phyloP scores from a whole-genome alignment of 495 filamentous ascomycete genomes.

The Penicillium waksmanii region DNA sequence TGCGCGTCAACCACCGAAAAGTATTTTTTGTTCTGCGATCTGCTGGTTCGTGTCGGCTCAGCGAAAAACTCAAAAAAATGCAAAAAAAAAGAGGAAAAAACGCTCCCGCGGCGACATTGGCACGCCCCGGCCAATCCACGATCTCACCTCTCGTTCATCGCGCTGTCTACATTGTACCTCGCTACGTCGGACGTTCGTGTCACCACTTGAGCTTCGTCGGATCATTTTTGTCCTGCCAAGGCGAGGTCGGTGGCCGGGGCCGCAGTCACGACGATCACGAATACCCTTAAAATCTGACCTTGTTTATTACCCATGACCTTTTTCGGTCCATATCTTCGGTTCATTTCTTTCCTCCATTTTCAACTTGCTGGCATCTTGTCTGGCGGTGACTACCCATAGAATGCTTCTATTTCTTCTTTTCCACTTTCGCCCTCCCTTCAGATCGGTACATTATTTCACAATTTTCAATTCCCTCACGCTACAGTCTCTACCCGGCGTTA shows the following conservation, averaged over 20 bases:
- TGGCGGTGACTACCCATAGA: conserved; percentile 41
- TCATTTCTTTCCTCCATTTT: conserved; percentile 27
- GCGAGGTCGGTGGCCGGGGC: conserved; percentile 21
- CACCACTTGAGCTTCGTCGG: conserved; percentile 1
- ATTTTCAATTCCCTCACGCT: conserved; percentile 29
- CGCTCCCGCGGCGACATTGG: conserved; percentile 39
- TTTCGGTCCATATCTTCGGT: conserved; percentile 30
- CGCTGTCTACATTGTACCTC: background rate
- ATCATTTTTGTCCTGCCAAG: conserved; percentile 12
- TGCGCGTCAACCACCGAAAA: conserved; percentile 39
- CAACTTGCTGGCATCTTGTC: conserved; percentile 35
- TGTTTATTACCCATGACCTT: conserved; percentile 42
- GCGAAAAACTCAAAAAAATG: conserved; percentile 35
- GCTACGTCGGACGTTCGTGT: conserved; percentile 14
- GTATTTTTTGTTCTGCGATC: conserved; percentile 38
- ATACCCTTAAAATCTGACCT: conserved; percentile 36
- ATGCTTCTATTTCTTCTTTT: conserved; percentile 28
- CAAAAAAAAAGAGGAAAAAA: conserved; percentile 41
- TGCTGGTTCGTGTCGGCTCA: conserved; percentile 34
- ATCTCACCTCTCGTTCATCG: background rate
- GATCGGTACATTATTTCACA: conserved; percentile 37
- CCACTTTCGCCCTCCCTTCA: conserved; percentile 17
- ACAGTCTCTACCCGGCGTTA: conserved; percentile 30
- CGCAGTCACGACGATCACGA: conserved; percentile 55
- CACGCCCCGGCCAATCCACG: conserved; percentile 30